A percentile compares a stretch with the other conserved stretches of the same genome.
Conservation (phyloP, 768 basidiomycete genomes). For the Dendrothele bispora region DNA sequence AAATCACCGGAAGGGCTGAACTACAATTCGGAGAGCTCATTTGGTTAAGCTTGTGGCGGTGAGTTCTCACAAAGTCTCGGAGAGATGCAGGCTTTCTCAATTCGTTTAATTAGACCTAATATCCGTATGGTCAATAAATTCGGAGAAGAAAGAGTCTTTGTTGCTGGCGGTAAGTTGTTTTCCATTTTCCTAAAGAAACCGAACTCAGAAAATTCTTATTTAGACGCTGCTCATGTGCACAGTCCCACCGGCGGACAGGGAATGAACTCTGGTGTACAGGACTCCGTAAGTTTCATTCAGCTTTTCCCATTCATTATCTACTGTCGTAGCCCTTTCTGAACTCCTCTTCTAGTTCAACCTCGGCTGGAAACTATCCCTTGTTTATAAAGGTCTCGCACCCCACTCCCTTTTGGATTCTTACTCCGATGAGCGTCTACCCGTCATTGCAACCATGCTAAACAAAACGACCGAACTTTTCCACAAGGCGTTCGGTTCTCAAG, state of each 20-base stretch:
- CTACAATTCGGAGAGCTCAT: constrained; percentile 22
- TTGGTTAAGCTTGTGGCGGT: constrained; percentile 23
- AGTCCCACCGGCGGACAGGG: constrained; percentile 22
- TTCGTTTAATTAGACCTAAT: constrained; percentile 17
- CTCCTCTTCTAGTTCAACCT: constrained; percentile 23
- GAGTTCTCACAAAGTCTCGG: background rate
- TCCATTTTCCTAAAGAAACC: background rate
- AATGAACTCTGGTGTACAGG: constrained; percentile 26
- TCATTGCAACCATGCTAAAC: constrained; percentile 30
- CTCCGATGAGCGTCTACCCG: constrained; percentile 25
- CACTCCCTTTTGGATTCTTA: constrained; percentile 21
- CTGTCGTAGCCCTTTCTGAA: background rate
- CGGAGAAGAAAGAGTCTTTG: constrained; percentile 19
- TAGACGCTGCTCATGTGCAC: constrained; percentile 22
- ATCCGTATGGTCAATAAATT: constrained; percentile 26
- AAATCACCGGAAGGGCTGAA: constrained; percentile 20
- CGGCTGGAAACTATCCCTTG: constrained; percentile 30
- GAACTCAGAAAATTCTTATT: background rate
- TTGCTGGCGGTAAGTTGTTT: constrained; percentile 22
- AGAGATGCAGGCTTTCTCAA: background rate
- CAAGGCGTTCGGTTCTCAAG: background rate
- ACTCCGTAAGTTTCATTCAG: constrained; percentile 16
- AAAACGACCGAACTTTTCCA: constrained; percentile 19
- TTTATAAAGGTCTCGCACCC: constrained; percentile 18
- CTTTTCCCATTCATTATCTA: background rate